phyloP scores from a whole-genome alignment of 2,329 filamentous ascomycete species.

The Phialocephala subalpina region DNA sequence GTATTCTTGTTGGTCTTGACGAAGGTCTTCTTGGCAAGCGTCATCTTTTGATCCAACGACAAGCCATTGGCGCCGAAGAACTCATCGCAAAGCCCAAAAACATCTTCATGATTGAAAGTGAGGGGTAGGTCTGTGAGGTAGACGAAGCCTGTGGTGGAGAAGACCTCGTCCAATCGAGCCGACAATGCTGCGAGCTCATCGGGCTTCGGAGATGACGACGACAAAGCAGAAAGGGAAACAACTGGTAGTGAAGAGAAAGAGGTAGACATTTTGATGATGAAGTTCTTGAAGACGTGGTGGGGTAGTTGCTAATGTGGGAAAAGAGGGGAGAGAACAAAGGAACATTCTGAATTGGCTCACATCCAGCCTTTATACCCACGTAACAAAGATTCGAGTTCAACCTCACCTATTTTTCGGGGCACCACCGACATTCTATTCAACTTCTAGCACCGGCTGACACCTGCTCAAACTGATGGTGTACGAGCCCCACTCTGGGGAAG shows the following conservation, averaged over 20 bases:
- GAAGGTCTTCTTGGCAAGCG: conserved; percentile 52
- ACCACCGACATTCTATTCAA: neutral
- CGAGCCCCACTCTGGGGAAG: neutral
- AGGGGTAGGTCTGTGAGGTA: conserved; percentile 53
- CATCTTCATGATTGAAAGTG: conserved; percentile 50
- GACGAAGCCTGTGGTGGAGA: conserved; percentile 55
- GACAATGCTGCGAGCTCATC: conserved; percentile 45
- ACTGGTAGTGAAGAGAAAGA: conserved; percentile 51
- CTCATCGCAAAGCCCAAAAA: conserved; percentile 50
- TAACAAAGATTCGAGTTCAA: neutral
- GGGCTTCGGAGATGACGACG: conserved; percentile 36
- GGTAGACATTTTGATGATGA: conserved; percentile 24
- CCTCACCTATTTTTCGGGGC: neutral
- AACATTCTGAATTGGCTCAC: neutral
- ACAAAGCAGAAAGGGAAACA: conserved; percentile 49
- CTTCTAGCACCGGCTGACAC: neutral
- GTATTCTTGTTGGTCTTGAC: conserved; percentile 50
- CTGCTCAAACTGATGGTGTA: neutral
- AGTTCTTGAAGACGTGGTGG: neutral
- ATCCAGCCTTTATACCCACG: neutral
- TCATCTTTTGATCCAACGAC: conserved; percentile 48
- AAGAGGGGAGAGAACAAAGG: neutral
- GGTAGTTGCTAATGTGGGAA: neutral
- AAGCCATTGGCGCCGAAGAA: conserved; percentile 47
- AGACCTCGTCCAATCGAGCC: conserved; percentile 49